Evolutionary conservation across 768 basidiomycete genomes (phyloP), one percentile per base, ranked within the genome.

Genomic region (Lactifluus hygrophoroides): DNA sequence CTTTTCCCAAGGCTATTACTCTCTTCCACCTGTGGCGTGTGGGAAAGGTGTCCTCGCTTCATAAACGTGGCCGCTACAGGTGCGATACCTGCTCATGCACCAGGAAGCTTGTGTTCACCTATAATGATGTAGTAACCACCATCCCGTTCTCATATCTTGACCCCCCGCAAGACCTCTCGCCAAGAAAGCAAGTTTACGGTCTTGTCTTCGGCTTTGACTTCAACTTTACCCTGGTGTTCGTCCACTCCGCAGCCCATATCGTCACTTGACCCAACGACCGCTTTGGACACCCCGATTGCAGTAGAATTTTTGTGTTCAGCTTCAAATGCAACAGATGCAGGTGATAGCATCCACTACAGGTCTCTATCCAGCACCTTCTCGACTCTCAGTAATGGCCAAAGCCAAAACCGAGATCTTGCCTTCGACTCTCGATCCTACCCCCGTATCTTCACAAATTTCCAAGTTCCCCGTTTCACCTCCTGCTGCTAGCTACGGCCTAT

Each of bases 1-100:
- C 21, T 51, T 57, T 40, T 46, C 54, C 27, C 27, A 28, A 17
- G 51, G 35, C 53, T 56, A 57, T 48, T 13, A 16, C 50, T 47
- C 25, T 35, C 45, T 58, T 19, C 50, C 49, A 28, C 32, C 53
- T 27, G 52, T 25, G 30, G 34, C 52, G 16, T 52, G 34, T 27
- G 30, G 43, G 21, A 27, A 42, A 27, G 35, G 21, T 27, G 27
- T 51, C 23, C 21, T 27, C 37, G 19, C 19, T 35, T 28, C 34
- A 62, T 54, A 28, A 28, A 43, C 45, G 8, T 17, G 16, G 27
- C 27, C 42, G 21, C 30, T 11, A 40, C 21, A 3, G 23, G 40
- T 1, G 21, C 40, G 40, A 37, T 32, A 27, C 47, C 25, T 34
- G 13, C 23, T 21, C 23, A 21, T 35, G n/a, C 27, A 38, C 30